Base-by-base conservation (phyloP, 2,329 filamentous ascomycete species). In the Fusarium avenaceum region DNA sequence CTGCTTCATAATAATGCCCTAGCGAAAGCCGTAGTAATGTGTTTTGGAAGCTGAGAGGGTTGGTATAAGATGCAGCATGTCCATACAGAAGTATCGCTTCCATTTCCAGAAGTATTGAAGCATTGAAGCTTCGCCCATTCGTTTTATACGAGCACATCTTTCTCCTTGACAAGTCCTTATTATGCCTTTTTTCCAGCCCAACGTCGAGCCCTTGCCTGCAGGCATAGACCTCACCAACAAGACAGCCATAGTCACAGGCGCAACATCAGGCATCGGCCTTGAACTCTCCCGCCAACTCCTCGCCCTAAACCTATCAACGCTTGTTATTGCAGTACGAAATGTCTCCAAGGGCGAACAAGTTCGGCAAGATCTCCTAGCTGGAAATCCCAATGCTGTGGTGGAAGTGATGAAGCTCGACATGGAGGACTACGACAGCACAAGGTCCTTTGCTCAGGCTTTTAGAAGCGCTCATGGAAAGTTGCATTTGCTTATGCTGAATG, bases 321-420 rank as follows among this genome's bases (percentile, higher is more conserved):
- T 85, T 4, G 77, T 84, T 22, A 72, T 85, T 26, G 82, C 73
- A 5, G 80, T 82, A 2, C 76, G 82, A 6, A 75, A 76, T 26
- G 24, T 70, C 1, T 30, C 63, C 3, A 78, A 76, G 42, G 76
- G 76, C 1, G 70, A 79, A 20, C 15, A 67, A 7, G 62, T 78
- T 50, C 44, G 66, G 8, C 19, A 44, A 1, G 5, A 15, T 1
- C 48, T 75, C 6, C n/a, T 63, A 1, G 33, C 52, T 10, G 50
- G 72, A 3, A 62, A 66, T 3, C 58, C 69, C 3, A 39, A 42
- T 3, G 70, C 58, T 11, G 39, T 38, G 2, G 30, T 72, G 8
- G 45, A 67, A 42, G 59, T 70, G 9, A 47, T 72, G 65, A 47
- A 67, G 40, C 53, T 72, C 1, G 65, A 72, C 24, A 51, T 39